A percentile compares a stretch with the other conserved stretches of the same genome.
These are phyloP conservation scores for Fusarium redolens DNA, from an alignment of 2,329 filamentous ascomycete genomes.

Conservation along the genomic window DNA sequence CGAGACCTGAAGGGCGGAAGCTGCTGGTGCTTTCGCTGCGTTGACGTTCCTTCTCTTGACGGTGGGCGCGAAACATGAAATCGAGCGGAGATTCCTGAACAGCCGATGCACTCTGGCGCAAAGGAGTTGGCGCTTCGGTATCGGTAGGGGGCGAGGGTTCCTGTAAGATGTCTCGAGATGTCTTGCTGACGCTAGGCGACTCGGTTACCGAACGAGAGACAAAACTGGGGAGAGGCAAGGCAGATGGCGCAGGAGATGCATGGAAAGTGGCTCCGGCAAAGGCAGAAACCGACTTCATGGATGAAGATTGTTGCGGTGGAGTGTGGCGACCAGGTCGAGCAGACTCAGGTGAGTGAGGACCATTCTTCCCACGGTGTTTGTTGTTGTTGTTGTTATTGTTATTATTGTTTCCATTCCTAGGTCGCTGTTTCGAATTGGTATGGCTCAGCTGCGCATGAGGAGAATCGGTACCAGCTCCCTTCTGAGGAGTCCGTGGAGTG, in stretches of 20 bases:
- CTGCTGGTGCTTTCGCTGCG: constrained; percentile 64
- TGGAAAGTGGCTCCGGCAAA: constrained; percentile 97
- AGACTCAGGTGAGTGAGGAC: constrained; percentile 55
- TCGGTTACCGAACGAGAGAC: constrained; percentile 79
- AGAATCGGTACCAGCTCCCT: constrained; percentile 51
- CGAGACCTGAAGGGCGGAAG: constrained; percentile 52
- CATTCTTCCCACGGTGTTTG: constrained; percentile 50
- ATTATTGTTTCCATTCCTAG: constrained; percentile 35
- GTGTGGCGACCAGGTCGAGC: constrained; percentile 57
- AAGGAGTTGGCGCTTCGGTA: constrained; percentile 60
- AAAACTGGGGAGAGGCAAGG: constrained; percentile 91
- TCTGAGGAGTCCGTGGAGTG: constrained; percentile 61
- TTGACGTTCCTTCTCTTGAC: constrained; percentile 77
- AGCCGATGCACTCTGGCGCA: constrained; percentile 51
- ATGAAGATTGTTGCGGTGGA: constrained; percentile 53
- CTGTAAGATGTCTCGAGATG: constrained; percentile 52
- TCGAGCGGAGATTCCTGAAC: constrained; percentile 81
- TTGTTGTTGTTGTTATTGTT: constrained; percentile 30
- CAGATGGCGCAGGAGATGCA: constrained; percentile 90
- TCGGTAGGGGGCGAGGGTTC: constrained; percentile 65
- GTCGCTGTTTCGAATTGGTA: constrained; percentile 46
- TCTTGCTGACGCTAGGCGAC: constrained; percentile 57
- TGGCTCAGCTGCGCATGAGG: constrained; percentile 47
- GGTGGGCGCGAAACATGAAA: constrained; percentile 88
- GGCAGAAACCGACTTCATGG: constrained; percentile 64